These are phyloP conservation scores for Oryza nivara DNA, from an alignment of 176 grass and related monocot genomes.

Conservation along the genomic window DNA sequence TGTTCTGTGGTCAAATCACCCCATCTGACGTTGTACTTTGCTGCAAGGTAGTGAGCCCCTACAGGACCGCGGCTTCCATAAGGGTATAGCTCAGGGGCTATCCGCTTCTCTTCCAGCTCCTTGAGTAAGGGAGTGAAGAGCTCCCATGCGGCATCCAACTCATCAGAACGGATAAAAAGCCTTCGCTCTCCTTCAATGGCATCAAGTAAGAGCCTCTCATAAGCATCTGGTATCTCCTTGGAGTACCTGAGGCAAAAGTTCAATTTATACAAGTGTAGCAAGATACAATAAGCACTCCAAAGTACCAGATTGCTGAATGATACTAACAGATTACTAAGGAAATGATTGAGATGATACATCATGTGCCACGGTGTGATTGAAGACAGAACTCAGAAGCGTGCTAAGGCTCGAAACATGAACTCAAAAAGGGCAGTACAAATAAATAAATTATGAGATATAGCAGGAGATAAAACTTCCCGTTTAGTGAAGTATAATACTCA, in stretches of 20 bases:
- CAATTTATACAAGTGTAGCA: neutral
- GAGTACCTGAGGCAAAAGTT: conserved; percentile 66
- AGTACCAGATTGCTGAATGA: neutral
- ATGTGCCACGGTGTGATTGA: neutral
- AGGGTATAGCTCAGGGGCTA: conserved; percentile 75
- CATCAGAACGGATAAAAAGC: conserved; percentile 96
- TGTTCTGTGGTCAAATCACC: conserved; percentile 69
- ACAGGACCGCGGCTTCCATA: conserved; percentile 88
- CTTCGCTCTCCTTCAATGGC: conserved; percentile 92
- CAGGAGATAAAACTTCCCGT: neutral
- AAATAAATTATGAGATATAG: neutral
- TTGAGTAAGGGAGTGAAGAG: conserved; percentile 87
- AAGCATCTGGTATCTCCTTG: conserved; percentile 95
- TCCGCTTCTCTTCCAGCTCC: conserved; percentile 78
- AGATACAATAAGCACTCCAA: neutral
- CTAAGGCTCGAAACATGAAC: neutral
- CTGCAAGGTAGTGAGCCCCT: conserved; percentile 82
- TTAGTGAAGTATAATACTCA: conserved; percentile 2
- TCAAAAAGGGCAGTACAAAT: neutral
- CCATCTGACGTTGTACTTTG: conserved; percentile 85
- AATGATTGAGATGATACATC: neutral
- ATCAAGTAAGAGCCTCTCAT: conserved; percentile 88
- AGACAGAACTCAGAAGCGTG: neutral
- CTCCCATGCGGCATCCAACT: conserved; percentile 87
- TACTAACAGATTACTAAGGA: neutral